These are phyloP conservation scores for Cyclaneusma minus DNA, from an alignment of 2,329 filamentous ascomycete species.

Conservation along the genomic window DNA sequence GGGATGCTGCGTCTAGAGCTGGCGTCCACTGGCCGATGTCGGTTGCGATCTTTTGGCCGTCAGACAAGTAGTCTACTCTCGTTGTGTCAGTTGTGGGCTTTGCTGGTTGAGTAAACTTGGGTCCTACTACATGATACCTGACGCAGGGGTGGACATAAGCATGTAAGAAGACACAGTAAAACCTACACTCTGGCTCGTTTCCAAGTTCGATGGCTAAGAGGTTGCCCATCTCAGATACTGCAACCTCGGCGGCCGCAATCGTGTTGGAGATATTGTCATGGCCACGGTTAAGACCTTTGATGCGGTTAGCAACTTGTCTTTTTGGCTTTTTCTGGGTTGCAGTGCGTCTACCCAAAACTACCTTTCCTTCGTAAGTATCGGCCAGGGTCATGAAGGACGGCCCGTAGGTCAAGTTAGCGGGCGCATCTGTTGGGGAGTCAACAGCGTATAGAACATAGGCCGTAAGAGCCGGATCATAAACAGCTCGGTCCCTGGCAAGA, in stretches of 20 bases:
- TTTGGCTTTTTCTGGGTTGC: too few species aligned
- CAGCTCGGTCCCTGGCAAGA: slow-evolving; percentile 28
- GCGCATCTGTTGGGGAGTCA: slow-evolving; percentile 28
- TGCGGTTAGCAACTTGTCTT: slow-evolving; percentile 3
- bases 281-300: slow-evolving; percentile 32
- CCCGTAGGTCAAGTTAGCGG: slow-evolving; percentile 32
- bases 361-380: slow-evolving; percentile 28
- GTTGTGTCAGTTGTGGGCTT: slow-evolving; percentile 6
- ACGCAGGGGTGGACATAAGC: slow-evolving; percentile 10
- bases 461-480: slow-evolving; percentile 27
- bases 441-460: slow-evolving; percentile 35
- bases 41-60: slow-evolving; percentile 10
- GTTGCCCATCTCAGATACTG: slow-evolving; percentile 28
- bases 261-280: slow-evolving; percentile 37
- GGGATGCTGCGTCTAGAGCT: slow-evolving; percentile 20
- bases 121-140: slow-evolving; percentile 16
- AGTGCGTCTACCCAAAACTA: slow-evolving; percentile 25
- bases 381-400: slow-evolving; percentile 35
- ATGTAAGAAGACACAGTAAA: neutral
- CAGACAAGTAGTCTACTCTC: slow-evolving; percentile 19
- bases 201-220: slow-evolving; percentile 38
- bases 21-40: slow-evolving; percentile 3
- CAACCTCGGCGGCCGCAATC: slow-evolving; percentile 31
- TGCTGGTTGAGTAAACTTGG: slow-evolving; percentile 1
- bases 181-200: slow-evolving; percentile 39